phyloP scores from a whole-genome alignment of 371 early-diverging fungal species.

The Mycotypha africana region DNA sequence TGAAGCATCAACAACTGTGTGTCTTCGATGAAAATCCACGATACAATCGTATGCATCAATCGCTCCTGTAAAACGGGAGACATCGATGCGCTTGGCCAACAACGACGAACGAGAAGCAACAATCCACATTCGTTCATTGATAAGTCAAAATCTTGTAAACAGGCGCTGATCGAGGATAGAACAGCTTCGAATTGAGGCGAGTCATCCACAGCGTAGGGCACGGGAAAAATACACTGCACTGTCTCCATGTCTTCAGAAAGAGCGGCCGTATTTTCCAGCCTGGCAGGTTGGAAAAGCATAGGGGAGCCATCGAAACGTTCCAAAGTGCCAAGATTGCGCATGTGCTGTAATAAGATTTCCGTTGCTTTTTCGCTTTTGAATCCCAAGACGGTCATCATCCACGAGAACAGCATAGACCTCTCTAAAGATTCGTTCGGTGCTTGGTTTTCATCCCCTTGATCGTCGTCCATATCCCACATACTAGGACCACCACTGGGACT shows the following conservation, averaged over 20 bases:
- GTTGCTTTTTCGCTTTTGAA: conserved; percentile 22
- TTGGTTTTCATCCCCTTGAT: conserved; percentile 11
- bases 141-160: conserved; percentile 45
- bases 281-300: conserved; percentile 27
- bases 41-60: conserved; percentile 40
- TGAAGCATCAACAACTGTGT: conserved; percentile 35
- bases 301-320: conserved; percentile 49
- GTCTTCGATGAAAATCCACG: conserved; percentile 53
- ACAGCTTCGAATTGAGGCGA: conserved; percentile 44
- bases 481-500: no score
- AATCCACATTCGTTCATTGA: conserved; percentile 55
- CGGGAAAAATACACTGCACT: conserved; percentile 44
- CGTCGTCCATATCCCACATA: conserved; percentile 13
- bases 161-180: conserved; percentile 47
- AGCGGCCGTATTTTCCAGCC: no score
- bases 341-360: conserved; percentile 45
- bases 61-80: conserved; percentile 45
- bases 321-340: conserved; percentile 51
- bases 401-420: conserved; percentile 24
- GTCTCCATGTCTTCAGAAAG: conserved; percentile 1
- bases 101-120: conserved; percentile 41
- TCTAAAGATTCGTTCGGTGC: conserved; percentile 26
- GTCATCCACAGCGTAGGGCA: conserved; percentile 49
- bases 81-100: conserved; percentile 59
- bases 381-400: conserved; percentile 30